Conservation (phyloP, 139 green algal species). For the Nannochloris sp. region DNA sequence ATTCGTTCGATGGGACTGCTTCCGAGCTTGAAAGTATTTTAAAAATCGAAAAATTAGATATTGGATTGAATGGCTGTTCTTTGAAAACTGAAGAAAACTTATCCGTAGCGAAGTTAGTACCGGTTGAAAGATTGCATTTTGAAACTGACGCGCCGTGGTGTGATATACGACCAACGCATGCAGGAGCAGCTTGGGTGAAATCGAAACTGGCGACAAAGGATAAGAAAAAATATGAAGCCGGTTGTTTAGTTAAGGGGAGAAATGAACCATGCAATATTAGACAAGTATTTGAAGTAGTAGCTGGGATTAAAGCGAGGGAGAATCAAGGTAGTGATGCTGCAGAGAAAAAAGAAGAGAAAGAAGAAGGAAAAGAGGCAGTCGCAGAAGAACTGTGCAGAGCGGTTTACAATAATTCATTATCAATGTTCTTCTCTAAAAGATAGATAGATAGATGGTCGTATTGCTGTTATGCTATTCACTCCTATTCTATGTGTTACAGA, state of each 20-base stretch:
- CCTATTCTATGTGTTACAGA: too few species aligned
- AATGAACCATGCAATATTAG: constrained; percentile 79
- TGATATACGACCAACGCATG: constrained; percentile 52
- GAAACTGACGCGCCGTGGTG: constrained; percentile 89
- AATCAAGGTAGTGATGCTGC: too few species aligned
- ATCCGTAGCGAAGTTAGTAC: constrained; percentile 48
- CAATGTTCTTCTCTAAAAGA: constrained; percentile 54
- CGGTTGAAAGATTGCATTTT: constrained; percentile 66
- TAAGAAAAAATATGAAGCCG: constrained; percentile 65
- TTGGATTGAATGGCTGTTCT: constrained; percentile 82
- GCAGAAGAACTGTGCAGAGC: constrained; percentile 20
- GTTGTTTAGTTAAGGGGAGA: constrained; percentile 67
- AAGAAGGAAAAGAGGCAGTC: constrained; percentile 9
- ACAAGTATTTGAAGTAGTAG: constrained; percentile 58
- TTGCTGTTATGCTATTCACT: too few species aligned
- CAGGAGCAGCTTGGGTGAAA: constrained; percentile 29
- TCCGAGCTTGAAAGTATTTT: constrained; percentile 64
- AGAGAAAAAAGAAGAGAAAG: too few species aligned
- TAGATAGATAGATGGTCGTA: too few species aligned
- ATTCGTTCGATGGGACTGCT: constrained; percentile 73
- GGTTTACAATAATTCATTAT: constrained; percentile 28
- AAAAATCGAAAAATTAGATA: constrained; percentile 13
- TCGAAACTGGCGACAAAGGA: constrained; percentile 44
- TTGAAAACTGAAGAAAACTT: constrained; percentile 83
- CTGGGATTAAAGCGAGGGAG: constrained; percentile 24